Percentiles rank a stretch among this genome's conserved stretches.
Evolutionary conservation across 257 asterid species (phyloP).

Genomic region (Solanum sejunctum): DNA sequence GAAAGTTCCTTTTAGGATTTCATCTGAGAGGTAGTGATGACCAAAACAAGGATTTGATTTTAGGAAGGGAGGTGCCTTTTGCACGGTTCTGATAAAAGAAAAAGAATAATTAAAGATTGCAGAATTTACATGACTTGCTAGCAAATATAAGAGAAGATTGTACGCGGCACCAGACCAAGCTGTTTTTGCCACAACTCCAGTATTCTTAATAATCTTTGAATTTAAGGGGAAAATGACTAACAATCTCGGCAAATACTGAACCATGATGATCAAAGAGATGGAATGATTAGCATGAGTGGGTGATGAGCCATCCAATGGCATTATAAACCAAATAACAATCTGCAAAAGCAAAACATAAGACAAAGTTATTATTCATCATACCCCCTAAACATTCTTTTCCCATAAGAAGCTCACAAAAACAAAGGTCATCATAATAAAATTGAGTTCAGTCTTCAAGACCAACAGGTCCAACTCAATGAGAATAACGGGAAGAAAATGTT

Average conservation of each 20-base stretch:
- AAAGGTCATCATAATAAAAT: background rate
- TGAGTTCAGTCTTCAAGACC: background rate
- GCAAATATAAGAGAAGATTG: conserved; percentile 63
- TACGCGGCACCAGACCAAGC: conserved; percentile 95
- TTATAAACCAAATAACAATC: conserved; percentile 60
- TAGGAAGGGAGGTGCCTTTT: background rate
- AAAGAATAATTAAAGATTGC: background rate
- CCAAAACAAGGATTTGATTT: background rate
- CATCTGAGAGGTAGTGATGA: background rate
- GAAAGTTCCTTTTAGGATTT: background rate
- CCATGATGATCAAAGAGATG: conserved; percentile 55
- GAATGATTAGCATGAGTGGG: conserved; percentile 57
- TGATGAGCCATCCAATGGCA: conserved; percentile 34
- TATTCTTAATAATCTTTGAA: conserved; percentile 49
- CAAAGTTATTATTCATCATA: background rate
- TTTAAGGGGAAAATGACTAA: conserved; percentile 66
- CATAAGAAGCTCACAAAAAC: background rate
- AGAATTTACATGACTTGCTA: conserved; percentile 75
- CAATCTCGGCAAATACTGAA: conserved; percentile 72
- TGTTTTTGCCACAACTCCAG: conserved; percentile 75
- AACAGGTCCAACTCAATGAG: background rate
- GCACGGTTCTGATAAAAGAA: background rate
- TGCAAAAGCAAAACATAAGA: conserved; percentile 12
- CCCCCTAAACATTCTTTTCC: background rate
- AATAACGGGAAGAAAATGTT: background rate